Base-by-base conservation (phyloP, 2,329 filamentous ascomycete species). In the Tolypocladium paradoxum region DNA sequence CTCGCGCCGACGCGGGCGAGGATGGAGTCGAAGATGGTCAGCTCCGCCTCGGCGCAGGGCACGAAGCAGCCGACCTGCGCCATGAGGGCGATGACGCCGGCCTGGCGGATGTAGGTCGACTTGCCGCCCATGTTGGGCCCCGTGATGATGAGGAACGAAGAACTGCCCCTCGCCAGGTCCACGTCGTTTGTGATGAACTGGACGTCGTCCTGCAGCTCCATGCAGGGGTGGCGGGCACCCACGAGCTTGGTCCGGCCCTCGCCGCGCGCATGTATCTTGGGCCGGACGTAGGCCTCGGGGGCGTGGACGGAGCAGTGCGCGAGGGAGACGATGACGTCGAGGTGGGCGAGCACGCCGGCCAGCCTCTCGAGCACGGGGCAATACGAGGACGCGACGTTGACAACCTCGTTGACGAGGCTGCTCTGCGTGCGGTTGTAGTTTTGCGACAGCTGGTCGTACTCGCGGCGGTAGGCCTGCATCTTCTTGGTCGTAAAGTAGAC, bases 91-190 rank as follows among this genome's bases (percentile, higher is more conserved):
- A 99, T 93, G 51, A 96, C 93, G 34, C 92, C 93, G 24, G 96
- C 95, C 68, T 97, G 93, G 20, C 95, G 87, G 65, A 99, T 99
- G 68, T 96, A 99, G 0, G 92, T 99, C 9, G 90, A 96, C 73
- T 99, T 99, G 62, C 93, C 93, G 61, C 93, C 95, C 93, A 99
- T 99, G 71, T 99, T 99, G 50, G 93, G 93, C 0, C 93, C 93
- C 0, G 92, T 97, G 66, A 97, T 96, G 73, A 96, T 92, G 38
- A 96, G 78, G 71, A 99, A 97, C 3, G 92, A 90, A 0, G 90
- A 95, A 48, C 81, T 77, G 54, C 85, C 84, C 9, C 90, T 84
- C 6, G 82, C 77, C 37, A 99, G 82, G 51, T 84, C 83, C 24
- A 97, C 89, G 61, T 99, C 92, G 68, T 99, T 99, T 53, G 92